These are phyloP conservation scores for Epichloe baconii DNA, from an alignment of 2,329 filamentous ascomycete genomes.

Conservation along the genomic window DNA sequence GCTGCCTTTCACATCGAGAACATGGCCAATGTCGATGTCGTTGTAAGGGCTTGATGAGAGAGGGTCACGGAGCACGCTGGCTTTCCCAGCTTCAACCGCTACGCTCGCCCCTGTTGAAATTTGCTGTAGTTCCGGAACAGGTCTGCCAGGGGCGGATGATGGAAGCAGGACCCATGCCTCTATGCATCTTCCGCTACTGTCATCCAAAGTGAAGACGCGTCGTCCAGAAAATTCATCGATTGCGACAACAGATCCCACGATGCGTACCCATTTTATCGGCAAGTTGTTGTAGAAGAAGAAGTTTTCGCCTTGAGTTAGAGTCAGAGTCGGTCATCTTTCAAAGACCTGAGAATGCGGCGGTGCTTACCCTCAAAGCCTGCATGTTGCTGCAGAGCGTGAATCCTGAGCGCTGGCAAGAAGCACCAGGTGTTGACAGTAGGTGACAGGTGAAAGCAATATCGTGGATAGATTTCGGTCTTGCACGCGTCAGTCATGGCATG, in stretches of 20 bases:
- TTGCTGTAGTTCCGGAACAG: not conserved
- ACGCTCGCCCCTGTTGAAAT: not conserved
- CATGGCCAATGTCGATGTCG: constrained; percentile 35
- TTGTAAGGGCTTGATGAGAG: constrained; percentile 9
- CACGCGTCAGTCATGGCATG: constrained; percentile 38
- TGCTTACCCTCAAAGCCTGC: constrained; percentile 39
- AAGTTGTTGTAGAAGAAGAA: constrained; percentile 60
- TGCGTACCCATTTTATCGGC: constrained; percentile 61
- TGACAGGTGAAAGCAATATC: constrained; percentile 50
- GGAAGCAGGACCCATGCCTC: constrained; percentile 22
- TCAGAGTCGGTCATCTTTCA: not conserved
- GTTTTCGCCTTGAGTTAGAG: constrained; percentile 27
- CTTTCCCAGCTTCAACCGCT: not conserved
- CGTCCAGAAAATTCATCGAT: constrained; percentile 36
- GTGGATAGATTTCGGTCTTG: constrained; percentile 36
- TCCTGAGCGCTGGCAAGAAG: constrained; percentile 37
- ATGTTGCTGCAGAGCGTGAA: constrained; percentile 33
- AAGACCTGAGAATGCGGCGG: not conserved
- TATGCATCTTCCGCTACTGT: constrained; percentile 48
- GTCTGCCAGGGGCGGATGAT: not conserved
- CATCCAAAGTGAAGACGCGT: constrained; percentile 47
- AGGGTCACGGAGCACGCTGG: not conserved
- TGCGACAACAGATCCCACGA: constrained; percentile 57
- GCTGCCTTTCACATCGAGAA: constrained; percentile 45
- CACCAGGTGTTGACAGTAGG: constrained; percentile 49